phyloP scores from a whole-genome alignment of 805 yeast species.

The Zygosaccharomyces bisporus region DNA sequence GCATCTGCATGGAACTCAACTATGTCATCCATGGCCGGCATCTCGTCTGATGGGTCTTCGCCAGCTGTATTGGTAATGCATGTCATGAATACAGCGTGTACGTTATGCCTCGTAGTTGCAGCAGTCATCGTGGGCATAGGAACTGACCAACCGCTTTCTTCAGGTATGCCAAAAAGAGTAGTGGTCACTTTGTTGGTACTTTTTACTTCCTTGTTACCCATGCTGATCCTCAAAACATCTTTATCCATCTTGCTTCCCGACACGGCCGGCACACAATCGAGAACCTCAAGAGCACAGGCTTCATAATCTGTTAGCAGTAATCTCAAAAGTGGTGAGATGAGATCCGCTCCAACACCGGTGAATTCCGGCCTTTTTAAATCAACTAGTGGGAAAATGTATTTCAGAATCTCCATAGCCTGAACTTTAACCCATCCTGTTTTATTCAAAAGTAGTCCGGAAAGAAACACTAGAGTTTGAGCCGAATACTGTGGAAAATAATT shows the following conservation, averaged over 20 bases:
- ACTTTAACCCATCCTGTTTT: constrained; percentile 71
- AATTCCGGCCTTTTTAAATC: constrained; percentile 77
- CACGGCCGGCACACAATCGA: constrained; percentile 80
- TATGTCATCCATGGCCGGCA: constrained; percentile 26
- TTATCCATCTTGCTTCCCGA: constrained; percentile 89
- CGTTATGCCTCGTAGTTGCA: constrained; percentile 83
- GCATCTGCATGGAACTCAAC: constrained; percentile 35
- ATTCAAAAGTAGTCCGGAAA: constrained; percentile 77
- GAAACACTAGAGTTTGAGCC: constrained; percentile 67
- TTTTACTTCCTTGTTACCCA: constrained; percentile 74
- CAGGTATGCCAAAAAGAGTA: constrained; percentile 88
- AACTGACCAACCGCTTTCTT: constrained; percentile 92
- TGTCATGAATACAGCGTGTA: constrained; percentile 90
- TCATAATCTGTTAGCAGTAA: constrained; percentile 80
- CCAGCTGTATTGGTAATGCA: constrained; percentile 45
- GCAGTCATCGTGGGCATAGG: constrained; percentile 94
- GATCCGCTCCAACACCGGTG: constrained; percentile 88
- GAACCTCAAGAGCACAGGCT: constrained; percentile 80
- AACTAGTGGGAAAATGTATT: constrained; percentile 69
- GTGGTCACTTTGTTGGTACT: constrained; percentile 83
- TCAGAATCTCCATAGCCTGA: constrained; percentile 74
- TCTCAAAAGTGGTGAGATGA: constrained; percentile 84
- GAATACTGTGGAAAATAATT: constrained; percentile 71
- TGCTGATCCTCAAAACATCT: constrained; percentile 85
- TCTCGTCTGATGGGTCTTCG: constrained; percentile 20